phyloP scores from a whole-genome alignment of 768 basidiomycete species.

The Mycena sanguinolenta region DNA sequence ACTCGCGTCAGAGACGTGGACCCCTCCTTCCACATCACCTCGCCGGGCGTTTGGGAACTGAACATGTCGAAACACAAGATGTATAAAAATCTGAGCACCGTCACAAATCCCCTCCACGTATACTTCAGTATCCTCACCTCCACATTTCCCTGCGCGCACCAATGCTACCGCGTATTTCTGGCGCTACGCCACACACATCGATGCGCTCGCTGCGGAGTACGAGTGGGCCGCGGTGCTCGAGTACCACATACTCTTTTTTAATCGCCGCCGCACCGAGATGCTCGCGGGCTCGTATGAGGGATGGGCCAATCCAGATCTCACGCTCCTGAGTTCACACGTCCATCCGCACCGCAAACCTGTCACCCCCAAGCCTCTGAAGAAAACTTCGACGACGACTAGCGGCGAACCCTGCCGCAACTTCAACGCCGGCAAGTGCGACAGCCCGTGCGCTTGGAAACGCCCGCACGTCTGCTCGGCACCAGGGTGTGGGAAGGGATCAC shows the following conservation, averaged over 20 bases:
- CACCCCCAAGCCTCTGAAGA: background rate
- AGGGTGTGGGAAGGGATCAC: slow-evolving; percentile 22
- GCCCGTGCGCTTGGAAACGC: background rate
- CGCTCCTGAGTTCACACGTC: slow-evolving; percentile 5
- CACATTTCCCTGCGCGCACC: background rate
- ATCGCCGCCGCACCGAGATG: slow-evolving; percentile 18
- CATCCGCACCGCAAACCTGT: background rate
- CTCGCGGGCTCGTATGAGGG: background rate
- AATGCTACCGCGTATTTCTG: background rate
- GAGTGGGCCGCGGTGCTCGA: slow-evolving; percentile 20
- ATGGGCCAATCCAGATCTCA: slow-evolving; percentile 15
- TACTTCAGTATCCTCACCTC: slow-evolving; percentile 20
- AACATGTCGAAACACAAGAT: slow-evolving; percentile 15
- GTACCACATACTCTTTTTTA: slow-evolving; percentile 20
- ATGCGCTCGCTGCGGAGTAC: slow-evolving; percentile 19
- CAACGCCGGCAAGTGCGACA: slow-evolving; percentile 3
- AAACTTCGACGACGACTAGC: background rate
- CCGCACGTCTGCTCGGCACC: no score
- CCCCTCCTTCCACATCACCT: background rate
- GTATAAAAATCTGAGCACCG: slow-evolving; percentile 11
- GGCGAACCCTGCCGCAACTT: slow-evolving; percentile 3
- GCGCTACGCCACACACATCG: slow-evolving; percentile 19
- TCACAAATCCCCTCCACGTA: slow-evolving; percentile 10
- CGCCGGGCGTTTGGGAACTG: background rate
- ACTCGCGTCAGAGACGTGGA: slow-evolving; percentile 10